Evolutionary conservation across 495 filamentous ascomycete genomes (phyloP).

Genomic region (Hypomontagnella monticulosa): DNA sequence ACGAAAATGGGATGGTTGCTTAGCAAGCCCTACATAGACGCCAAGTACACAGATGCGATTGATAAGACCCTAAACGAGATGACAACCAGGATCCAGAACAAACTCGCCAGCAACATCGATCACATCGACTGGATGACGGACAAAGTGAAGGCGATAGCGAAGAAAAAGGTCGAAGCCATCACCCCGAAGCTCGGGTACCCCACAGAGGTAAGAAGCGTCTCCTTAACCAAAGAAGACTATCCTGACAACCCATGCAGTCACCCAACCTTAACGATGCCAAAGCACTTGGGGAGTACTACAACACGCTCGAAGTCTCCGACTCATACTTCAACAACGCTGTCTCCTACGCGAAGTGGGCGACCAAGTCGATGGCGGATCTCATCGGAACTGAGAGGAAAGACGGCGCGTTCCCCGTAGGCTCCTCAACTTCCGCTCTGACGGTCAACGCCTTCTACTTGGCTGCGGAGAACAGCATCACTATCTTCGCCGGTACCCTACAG

Average conservation of each 20-base stretch:
- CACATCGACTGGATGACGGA: slow-evolving; percentile 33
- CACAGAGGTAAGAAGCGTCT: slow-evolving; percentile 11
- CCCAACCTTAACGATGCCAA: slow-evolving; percentile 66
- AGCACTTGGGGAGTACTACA: slow-evolving; percentile 65
- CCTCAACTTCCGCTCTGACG: slow-evolving; percentile 27
- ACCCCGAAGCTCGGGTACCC: slow-evolving; percentile 26
- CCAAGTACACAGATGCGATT: slow-evolving; percentile 23
- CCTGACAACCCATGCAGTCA: slow-evolving; percentile 21
- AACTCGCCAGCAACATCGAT: slow-evolving; percentile 26
- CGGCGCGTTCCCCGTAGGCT: slow-evolving; percentile 53
- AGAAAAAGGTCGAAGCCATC: slow-evolving; percentile 30
- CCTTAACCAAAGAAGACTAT: not conserved
- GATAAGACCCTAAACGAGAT: slow-evolving; percentile 22
- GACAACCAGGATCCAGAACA: slow-evolving; percentile 21
- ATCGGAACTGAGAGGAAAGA: slow-evolving; percentile 47
- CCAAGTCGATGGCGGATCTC: slow-evolving; percentile 1
- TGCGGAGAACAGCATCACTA: slow-evolving; percentile 62
- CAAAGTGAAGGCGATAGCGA: slow-evolving; percentile 24
- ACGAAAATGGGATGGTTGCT: slow-evolving; percentile 22
- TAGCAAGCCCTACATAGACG: slow-evolving; percentile 29
- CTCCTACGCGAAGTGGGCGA: slow-evolving; percentile 21
- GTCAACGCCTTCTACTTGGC: slow-evolving; percentile 34
- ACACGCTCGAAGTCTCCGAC: slow-evolving; percentile 58
- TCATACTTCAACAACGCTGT: slow-evolving; percentile 65
- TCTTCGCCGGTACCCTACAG: slow-evolving; percentile 75